Conservation (phyloP, 1,139 yeast genomes). For the Waltiozyma sp. region DNA sequence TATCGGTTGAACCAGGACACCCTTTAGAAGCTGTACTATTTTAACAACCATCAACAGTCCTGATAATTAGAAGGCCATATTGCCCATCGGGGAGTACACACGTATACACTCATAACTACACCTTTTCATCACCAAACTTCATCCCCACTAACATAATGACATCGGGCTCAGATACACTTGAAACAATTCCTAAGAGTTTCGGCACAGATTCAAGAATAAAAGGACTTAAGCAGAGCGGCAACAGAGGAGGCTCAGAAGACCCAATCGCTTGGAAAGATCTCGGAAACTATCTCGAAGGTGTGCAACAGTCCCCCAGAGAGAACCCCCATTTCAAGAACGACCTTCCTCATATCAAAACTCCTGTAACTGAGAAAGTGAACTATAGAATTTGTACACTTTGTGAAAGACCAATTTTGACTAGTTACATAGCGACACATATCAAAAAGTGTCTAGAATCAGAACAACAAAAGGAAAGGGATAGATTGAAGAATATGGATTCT, state of each 20-base stretch:
- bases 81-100: too few species aligned
- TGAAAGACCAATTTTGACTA: conserved; percentile 48
- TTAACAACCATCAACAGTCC: too few species aligned
- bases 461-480: conserved; percentile 24
- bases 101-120: too few species aligned
- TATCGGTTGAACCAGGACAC: too few species aligned
- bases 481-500: neutral
- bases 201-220: conserved; percentile 17
- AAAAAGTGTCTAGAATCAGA: conserved; percentile 38
- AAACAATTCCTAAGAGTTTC: conserved; percentile 12
- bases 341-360: conserved; percentile 26
- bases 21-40: too few species aligned
- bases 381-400: conserved; percentile 61
- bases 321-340: conserved; percentile 15
- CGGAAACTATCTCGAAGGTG: conserved; percentile 45
- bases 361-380: conserved; percentile 31
- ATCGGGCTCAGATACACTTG: conserved; percentile 13
- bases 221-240: conserved; percentile 12
- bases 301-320: conserved; percentile 26
- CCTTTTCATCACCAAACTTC: too few species aligned
- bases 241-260: neutral
- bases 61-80: too few species aligned
- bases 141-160: conserved; percentile 9
- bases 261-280: conserved; percentile 42
- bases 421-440: conserved; percentile 36